phyloP scores from a whole-genome alignment of 2,329 filamentous ascomycete species.

The Penicillium corylophilum region DNA sequence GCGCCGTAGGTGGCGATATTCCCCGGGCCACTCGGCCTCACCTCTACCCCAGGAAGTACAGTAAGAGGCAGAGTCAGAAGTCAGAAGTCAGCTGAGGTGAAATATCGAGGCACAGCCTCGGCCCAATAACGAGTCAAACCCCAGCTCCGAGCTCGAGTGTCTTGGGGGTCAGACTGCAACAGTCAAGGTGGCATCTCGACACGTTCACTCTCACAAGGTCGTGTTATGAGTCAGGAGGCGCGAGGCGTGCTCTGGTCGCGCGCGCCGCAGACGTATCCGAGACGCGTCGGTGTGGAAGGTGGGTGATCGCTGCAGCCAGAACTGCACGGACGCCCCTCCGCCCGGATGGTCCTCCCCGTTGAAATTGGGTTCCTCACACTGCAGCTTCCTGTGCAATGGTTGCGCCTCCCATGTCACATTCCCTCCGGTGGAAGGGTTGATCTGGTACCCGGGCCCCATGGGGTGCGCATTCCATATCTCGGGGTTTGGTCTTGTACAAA shows the following conservation, averaged over 20 bases:
- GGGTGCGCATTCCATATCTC: constrained; percentile 5
- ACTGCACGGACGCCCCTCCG: background rate
- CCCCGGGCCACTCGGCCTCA: background rate
- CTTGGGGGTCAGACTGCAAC: constrained; percentile 1
- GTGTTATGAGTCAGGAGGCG: background rate
- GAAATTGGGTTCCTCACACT: constrained; percentile 15
- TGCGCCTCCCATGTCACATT: constrained; percentile 9
- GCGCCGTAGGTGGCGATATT: background rate
- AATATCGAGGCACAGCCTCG: background rate
- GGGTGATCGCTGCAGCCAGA: constrained; percentile 7
- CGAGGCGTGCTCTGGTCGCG: background rate
- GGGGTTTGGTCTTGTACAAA: background rate
- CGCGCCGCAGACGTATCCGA: background rate
- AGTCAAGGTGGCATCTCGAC: background rate
- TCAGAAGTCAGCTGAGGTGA: background rate
- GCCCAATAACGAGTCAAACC: background rate
- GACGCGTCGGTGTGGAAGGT: background rate
- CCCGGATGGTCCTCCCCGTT: constrained; percentile 4
- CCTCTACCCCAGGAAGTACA: background rate
- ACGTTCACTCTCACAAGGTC: background rate
- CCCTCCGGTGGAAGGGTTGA: constrained; percentile 5
- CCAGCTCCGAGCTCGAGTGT: background rate
- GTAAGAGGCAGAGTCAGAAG: too few species aligned
- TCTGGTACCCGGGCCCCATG: constrained; percentile 11
- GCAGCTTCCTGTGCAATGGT: constrained; percentile 5